Evolutionary conservation across 805 yeast genomes (phyloP).

Genomic region (Teunomyces aglyptinius): DNA sequence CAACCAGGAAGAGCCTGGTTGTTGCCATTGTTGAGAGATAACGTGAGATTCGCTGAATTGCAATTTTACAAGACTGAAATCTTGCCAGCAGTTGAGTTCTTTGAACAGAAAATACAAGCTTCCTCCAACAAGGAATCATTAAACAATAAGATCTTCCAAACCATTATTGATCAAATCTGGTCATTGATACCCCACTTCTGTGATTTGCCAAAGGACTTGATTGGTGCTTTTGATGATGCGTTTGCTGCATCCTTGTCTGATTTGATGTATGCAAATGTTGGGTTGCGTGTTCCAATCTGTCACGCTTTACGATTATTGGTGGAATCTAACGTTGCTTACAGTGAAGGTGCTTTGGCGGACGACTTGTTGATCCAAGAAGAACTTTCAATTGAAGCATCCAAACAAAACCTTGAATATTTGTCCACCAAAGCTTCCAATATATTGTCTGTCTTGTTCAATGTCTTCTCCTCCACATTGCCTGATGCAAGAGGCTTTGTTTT

Average conservation of each 20-base stretch:
- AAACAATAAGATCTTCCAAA: conserved; percentile 74
- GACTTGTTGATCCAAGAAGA: conserved; percentile 59
- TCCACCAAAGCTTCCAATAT: conserved; percentile 68
- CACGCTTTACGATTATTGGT: conserved; percentile 76
- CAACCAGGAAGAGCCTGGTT: conserved; percentile 94
- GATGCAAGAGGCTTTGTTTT: conserved; percentile 81
- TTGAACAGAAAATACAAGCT: conserved; percentile 46
- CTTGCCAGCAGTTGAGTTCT: conserved; percentile 61
- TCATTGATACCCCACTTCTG: conserved; percentile 85
- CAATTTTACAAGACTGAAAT: conserved; percentile 60
- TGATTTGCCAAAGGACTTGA: conserved; percentile 78
- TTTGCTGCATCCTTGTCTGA: conserved; percentile 80
- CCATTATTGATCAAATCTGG: conserved; percentile 91
- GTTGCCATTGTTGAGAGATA: conserved; percentile 85
- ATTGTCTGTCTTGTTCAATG: conserved; percentile 85
- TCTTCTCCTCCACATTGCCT: conserved; percentile 83
- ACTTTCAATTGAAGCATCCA: conserved; percentile 57
- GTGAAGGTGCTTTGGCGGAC: conserved; percentile 55
- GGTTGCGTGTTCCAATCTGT: conserved; percentile 77
- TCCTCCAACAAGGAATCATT: conserved; percentile 55
- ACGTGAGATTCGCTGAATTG: conserved; percentile 69
- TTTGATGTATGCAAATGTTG: conserved; percentile 69
- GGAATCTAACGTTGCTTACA: conserved; percentile 67
- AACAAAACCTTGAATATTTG: conserved; percentile 58
- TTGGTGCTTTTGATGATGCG: conserved; percentile 59